A percentile compares a stretch with the other conserved stretches of the same genome.
phyloP scores from a whole-genome alignment of 2,329 filamentous ascomycete genomes.

The Gnomoniopsis smithogilvyi region DNA sequence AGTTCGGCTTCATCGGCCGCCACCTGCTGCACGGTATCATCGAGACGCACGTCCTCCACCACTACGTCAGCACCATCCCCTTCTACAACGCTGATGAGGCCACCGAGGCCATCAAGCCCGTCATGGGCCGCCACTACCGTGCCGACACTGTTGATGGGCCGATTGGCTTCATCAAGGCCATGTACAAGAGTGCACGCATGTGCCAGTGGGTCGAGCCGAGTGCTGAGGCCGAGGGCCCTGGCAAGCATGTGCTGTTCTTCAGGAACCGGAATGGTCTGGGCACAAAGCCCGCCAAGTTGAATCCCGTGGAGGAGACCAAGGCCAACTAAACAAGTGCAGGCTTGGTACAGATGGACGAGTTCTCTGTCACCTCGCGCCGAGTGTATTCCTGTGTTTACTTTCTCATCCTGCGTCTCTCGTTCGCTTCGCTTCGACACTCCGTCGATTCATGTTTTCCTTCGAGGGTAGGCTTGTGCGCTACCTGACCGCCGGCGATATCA shows the following conservation, averaged over 20 bases:
- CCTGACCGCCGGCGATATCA: no score
- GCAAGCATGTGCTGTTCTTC: slow-evolving; percentile 88
- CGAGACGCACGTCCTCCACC: slow-evolving; percentile 96
- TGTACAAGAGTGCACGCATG: slow-evolving; percentile 78
- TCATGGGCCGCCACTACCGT: slow-evolving; percentile 97
- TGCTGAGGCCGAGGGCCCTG: slow-evolving; percentile 73
- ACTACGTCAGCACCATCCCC: slow-evolving; percentile 93
- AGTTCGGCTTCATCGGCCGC: slow-evolving; percentile 94
- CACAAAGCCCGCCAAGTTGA: slow-evolving; percentile 37
- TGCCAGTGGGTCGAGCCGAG: slow-evolving; percentile 98
- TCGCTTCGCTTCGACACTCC: no score
- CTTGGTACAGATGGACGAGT: background rate
- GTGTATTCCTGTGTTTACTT: background rate
- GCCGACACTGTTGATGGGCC: slow-evolving; percentile 73
- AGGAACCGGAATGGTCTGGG: slow-evolving; percentile 90
- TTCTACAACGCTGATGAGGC: slow-evolving; percentile 97
- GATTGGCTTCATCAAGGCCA: slow-evolving; percentile 76
- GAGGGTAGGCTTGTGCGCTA: background rate
- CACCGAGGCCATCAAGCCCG: slow-evolving; percentile 84
- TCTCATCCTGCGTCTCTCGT: background rate
- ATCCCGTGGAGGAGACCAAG: background rate
- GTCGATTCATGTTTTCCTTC: background rate
- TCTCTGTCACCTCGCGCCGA: background rate
- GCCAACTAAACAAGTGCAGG: background rate
- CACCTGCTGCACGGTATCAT: slow-evolving; percentile 91